Conservation (phyloP, 768 basidiomycete genomes). For the Cystobasidium onofrii region DNA sequence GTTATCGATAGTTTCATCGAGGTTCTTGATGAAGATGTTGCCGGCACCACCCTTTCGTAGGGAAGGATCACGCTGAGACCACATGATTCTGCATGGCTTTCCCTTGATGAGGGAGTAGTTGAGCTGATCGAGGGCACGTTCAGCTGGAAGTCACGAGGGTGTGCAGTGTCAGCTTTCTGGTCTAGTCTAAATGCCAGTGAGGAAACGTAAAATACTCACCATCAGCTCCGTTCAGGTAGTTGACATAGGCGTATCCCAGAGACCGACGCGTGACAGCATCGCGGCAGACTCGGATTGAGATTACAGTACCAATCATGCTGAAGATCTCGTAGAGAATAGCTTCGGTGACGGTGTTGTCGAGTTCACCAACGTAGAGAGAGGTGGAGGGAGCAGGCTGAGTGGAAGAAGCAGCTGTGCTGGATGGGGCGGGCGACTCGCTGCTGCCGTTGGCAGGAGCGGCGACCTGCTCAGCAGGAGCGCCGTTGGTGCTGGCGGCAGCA, state of each 20-base stretch:
- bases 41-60: conserved; percentile 99
- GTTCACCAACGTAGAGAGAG: conserved; percentile 97
- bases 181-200: not conserved
- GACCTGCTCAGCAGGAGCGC: conserved; percentile 29
- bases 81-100: conserved; percentile 99
- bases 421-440: conserved; percentile 20
- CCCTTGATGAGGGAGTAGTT: conserved; percentile 99
- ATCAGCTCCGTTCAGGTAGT: conserved; percentile 90
- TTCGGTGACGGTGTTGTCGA: conserved; percentile 95
- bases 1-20: conserved; percentile 63
- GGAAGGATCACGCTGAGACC: conserved; percentile 99
- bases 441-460: conserved; percentile 32
- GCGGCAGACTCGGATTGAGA: conserved; percentile 98
- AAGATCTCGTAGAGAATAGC: conserved; percentile 99
- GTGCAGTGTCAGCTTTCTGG: not conserved
- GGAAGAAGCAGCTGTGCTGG: conserved; percentile 13
- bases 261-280: conserved; percentile 99
- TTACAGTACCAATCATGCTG: conserved; percentile 99
- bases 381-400: conserved; percentile 37
- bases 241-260: conserved; percentile 98
- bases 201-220: conserved; percentile 52
- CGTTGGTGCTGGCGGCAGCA: conserved; percentile 27
- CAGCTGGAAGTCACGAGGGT: conserved; percentile 53
- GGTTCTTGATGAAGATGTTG: conserved; percentile 99
- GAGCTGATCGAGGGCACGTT: conserved; percentile 95